These are phyloP conservation scores for Fomitopsis serialis DNA, from an alignment of 768 basidiomycete genomes.

Conservation along the genomic window DNA sequence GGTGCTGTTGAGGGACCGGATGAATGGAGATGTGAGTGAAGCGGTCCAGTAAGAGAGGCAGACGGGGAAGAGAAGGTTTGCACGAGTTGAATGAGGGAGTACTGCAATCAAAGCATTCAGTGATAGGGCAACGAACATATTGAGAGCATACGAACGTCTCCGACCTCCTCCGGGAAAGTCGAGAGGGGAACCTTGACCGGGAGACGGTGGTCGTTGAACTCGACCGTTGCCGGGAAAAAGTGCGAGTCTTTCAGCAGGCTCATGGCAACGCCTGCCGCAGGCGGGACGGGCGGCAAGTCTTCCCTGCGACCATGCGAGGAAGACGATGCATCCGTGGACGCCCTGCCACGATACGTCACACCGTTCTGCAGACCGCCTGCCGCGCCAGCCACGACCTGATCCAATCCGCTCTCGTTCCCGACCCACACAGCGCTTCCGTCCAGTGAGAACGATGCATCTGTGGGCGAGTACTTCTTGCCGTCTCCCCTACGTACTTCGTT, in stretches of 20 bases:
- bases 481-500: constrained; percentile 22
- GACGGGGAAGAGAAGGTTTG: constrained; percentile 68
- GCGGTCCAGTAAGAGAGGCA: constrained; percentile 61
- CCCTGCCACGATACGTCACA: constrained; percentile 36
- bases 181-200: constrained; percentile 90
- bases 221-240: constrained; percentile 83
- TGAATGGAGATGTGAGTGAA: constrained; percentile 91
- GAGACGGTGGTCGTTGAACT: constrained; percentile 75
- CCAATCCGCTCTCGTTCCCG: constrained; percentile 61
- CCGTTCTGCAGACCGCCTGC: background rate
- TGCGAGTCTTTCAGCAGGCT: constrained; percentile 78
- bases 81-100: constrained; percentile 86
- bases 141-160: constrained; percentile 64
- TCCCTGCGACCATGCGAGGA: constrained; percentile 46
- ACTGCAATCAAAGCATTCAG: constrained; percentile 42
- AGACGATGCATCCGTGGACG: constrained; percentile 72
- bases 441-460: constrained; percentile 69
- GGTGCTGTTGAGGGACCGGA: constrained; percentile 89
- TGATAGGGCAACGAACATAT: background rate
- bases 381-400: constrained; percentile 28
- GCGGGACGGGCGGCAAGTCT: constrained; percentile 14
- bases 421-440: constrained; percentile 85
- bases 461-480: constrained; percentile 48
- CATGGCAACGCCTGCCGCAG: constrained; percentile 11
- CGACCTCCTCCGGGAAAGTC: constrained; percentile 92